phyloP scores from a whole-genome alignment of 306 rosid genomes.

The Cicer cuneatum region DNA sequence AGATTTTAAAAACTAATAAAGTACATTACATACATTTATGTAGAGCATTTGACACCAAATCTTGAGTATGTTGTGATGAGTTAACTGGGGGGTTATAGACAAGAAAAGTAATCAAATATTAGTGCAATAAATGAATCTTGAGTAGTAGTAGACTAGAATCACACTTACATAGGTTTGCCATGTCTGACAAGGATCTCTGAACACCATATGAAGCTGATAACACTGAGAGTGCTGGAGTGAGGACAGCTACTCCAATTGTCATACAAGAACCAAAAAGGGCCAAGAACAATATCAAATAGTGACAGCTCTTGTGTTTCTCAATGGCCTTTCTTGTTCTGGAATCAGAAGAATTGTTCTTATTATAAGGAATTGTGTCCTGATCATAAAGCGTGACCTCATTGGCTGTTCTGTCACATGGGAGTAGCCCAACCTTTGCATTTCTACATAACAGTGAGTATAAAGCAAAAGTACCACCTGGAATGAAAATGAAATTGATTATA shows the following conservation, averaged over 20 bases:
- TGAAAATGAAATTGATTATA: neutral
- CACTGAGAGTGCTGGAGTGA: conserved; percentile 86
- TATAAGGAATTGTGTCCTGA: conserved; percentile 30
- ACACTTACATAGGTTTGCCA: conserved; percentile 57
- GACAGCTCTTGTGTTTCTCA: conserved; percentile 64
- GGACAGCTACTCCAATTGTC: conserved; percentile 75
- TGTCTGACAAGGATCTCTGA: conserved; percentile 62
- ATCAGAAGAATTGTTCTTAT: conserved; percentile 54
- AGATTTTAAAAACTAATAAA: no score
- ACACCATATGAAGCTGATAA: conserved; percentile 77
- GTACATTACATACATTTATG: conserved; percentile 56
- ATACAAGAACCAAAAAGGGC: conserved; percentile 85
- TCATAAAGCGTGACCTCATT: conserved; percentile 56
- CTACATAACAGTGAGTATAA: conserved; percentile 82
- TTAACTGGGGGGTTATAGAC: conserved; percentile 55
- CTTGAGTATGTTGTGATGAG: conserved; percentile 39
- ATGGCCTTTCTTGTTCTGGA: conserved; percentile 72
- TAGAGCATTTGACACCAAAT: conserved; percentile 51
- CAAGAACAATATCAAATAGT: conserved; percentile 65
- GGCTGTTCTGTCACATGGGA: conserved; percentile 67
- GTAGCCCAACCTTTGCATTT: conserved; percentile 78
- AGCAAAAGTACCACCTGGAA: conserved; percentile 80
- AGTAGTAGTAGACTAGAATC: neutral
- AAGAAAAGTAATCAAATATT: conserved; percentile 41
- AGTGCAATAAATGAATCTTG: neutral